Evolutionary conservation across 2,329 filamentous ascomycete genomes (phyloP).

Genomic region (Herpomyces periplanetae): DNA sequence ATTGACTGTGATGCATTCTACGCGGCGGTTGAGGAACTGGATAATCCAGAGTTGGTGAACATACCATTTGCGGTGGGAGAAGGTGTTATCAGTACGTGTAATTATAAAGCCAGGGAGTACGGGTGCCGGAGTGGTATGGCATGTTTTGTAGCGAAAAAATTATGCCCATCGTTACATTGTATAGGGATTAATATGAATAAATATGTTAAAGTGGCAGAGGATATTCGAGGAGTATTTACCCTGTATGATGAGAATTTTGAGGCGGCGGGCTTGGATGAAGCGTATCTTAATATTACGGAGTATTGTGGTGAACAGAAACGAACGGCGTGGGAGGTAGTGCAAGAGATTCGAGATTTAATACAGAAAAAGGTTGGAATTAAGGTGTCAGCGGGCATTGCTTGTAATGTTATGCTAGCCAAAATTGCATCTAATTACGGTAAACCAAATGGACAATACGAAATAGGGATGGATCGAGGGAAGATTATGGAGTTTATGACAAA

Average conservation of each 20-base stretch:
- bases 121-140: slow-evolving; percentile 87
- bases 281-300: slow-evolving; percentile 63
- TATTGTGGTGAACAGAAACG: slow-evolving; percentile 33
- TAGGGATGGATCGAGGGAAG: slow-evolving; percentile 26
- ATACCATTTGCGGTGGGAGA: slow-evolving; percentile 67
- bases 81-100: slow-evolving; percentile 28
- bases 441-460: slow-evolving; percentile 54
- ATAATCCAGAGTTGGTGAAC: slow-evolving; percentile 42
- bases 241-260: slow-evolving; percentile 74
- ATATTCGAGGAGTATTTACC: slow-evolving; percentile 40
- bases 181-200: slow-evolving; percentile 61
- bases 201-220: slow-evolving; percentile 55
- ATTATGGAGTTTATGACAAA: slow-evolving; percentile 59
- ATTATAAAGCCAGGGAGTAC: slow-evolving; percentile 60
- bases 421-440: slow-evolving; percentile 89
- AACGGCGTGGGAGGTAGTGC: slow-evolving; percentile 28
- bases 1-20: slow-evolving; percentile 95
- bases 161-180: slow-evolving; percentile 51
- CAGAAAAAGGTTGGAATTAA: slow-evolving; percentile 39
- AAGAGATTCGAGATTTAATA: slow-evolving; percentile 36
- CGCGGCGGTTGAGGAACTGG: slow-evolving; percentile 43
- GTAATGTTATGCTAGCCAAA: slow-evolving; percentile 72
- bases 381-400: slow-evolving; percentile 68
- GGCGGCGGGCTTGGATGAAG: slow-evolving; percentile 77
- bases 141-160: slow-evolving; percentile 64